Percentiles rank a stretch among this genome's conserved stretches.
phyloP scores from a whole-genome alignment of 495 filamentous ascomycete species.

The Neurospora pannonica region DNA sequence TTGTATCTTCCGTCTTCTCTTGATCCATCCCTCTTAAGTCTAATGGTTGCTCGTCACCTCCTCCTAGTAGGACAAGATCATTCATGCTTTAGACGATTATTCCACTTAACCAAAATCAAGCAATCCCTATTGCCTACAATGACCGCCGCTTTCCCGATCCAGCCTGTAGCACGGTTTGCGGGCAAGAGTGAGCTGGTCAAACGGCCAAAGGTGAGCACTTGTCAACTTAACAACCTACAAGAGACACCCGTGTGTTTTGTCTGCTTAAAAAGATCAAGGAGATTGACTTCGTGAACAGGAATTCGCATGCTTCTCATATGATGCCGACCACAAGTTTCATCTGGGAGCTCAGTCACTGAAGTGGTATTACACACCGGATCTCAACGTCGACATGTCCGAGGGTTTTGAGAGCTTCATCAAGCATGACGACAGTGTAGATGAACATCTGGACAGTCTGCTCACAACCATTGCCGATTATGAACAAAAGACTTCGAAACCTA shows the following conservation, averaged over 20 bases:
- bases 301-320: slow-evolving; percentile 85
- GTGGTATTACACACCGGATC: slow-evolving; percentile 75
- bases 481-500: slow-evolving; percentile 51
- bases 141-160: slow-evolving; percentile 46
- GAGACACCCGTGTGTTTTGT: not conserved
- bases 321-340: slow-evolving; percentile 65
- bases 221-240: not conserved
- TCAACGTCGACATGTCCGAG: slow-evolving; percentile 61
- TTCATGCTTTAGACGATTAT: not conserved
- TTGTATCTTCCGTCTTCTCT: not conserved
- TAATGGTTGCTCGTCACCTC: not conserved
- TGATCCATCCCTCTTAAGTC: not conserved
- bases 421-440: slow-evolving; percentile 70
- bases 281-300: slow-evolving; percentile 42
- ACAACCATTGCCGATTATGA: slow-evolving; percentile 66
- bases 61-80: not conserved
- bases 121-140: slow-evolving; percentile 16
- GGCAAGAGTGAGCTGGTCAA: slow-evolving; percentile 55
- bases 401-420: slow-evolving; percentile 81
- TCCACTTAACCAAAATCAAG: not conserved
- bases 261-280: not conserved
- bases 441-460: slow-evolving; percentile 80
- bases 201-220: slow-evolving; percentile 48
- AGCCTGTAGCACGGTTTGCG: slow-evolving; percentile 50
- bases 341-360: slow-evolving; percentile 67